Evolutionary conservation across 2,329 filamentous ascomycete species (phyloP).

Genomic region (Ophidiomyces ophidiicola): DNA sequence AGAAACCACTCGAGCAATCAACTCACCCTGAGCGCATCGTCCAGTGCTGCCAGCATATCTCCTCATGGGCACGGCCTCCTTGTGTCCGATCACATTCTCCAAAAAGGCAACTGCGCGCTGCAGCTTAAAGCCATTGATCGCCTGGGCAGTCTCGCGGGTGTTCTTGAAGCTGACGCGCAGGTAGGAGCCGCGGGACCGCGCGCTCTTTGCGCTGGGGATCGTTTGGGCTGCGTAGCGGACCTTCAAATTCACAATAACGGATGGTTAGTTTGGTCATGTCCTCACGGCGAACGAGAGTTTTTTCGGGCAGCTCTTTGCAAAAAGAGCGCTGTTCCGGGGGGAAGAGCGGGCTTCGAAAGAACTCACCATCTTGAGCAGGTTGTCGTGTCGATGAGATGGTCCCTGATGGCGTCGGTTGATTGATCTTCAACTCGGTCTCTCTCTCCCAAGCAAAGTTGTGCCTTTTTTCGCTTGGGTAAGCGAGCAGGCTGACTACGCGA

Average conservation of each 20-base stretch:
- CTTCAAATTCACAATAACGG: slow-evolving; percentile 34
- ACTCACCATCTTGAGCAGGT: slow-evolving; percentile 38
- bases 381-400: slow-evolving; percentile 30
- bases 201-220: slow-evolving; percentile 81
- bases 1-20: not conserved
- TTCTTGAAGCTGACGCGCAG: slow-evolving; percentile 99
- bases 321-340: not conserved
- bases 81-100: slow-evolving; percentile 94
- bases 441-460: too few relatives aligned
- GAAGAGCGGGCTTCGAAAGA: not conserved
- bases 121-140: slow-evolving; percentile 98
- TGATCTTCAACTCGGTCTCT: slow-evolving; percentile 29
- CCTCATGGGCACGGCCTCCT: slow-evolving; percentile 96
- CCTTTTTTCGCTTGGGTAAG: slow-evolving; percentile 13
- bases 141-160: slow-evolving; percentile 98
- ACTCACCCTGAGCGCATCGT: slow-evolving; percentile 92
- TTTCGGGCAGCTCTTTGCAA: not conserved
- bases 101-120: slow-evolving; percentile 91
- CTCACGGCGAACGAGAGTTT: not conserved
- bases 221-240: slow-evolving; percentile 93
- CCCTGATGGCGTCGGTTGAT: slow-evolving; percentile 22
- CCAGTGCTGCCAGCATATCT: slow-evolving; percentile 93
- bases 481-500: slow-evolving; percentile 12
- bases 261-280: slow-evolving; percentile 1
- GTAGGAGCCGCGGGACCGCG: slow-evolving; percentile 96